A percentile compares a stretch with the other conserved stretches of the same genome.
Evolutionary conservation across 129 eudicot species (phyloP).

Genomic region (Helichrysum umbraculigerum): DNA sequence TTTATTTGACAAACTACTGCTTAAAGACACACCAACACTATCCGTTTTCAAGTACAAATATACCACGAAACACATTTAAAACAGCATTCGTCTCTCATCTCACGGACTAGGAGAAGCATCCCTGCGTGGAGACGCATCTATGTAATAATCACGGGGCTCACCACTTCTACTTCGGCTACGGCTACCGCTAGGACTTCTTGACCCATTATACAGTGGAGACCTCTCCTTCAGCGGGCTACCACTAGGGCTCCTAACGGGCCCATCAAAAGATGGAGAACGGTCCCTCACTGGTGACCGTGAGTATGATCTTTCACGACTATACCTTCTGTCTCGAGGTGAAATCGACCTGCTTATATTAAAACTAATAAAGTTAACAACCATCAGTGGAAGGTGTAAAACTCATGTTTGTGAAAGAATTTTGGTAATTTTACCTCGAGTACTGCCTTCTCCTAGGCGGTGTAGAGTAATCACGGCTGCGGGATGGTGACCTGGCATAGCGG

Average conservation of each 20-base stretch:
- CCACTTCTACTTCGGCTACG: constrained; percentile 63
- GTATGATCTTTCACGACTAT: constrained; percentile 67
- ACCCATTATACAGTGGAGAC: constrained; percentile 17
- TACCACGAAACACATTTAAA: neutral
- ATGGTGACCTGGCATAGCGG: constrained; percentile 59
- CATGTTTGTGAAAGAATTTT: neutral
- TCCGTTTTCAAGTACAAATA: neutral
- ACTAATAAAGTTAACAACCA: neutral
- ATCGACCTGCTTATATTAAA: constrained; percentile 48
- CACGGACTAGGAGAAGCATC: constrained; percentile 54
- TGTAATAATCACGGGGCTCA: constrained; percentile 29
- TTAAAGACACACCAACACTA: neutral
- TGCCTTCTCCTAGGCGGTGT: constrained; percentile 72
- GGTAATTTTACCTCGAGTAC: constrained; percentile 54
- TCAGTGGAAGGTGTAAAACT: neutral
- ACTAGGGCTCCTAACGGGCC: constrained; percentile 29
- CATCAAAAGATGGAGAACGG: constrained; percentile 43
- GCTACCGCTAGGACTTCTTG: constrained; percentile 44
- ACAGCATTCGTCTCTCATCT: constrained; percentile 3
- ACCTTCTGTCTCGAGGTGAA: constrained; percentile 62
- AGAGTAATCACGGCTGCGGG: constrained; percentile 67
- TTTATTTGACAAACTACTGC: neutral
- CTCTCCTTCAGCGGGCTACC: constrained; percentile 42
- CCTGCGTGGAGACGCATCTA: constrained; percentile 42
- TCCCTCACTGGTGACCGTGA: constrained; percentile 56